phyloP scores from a whole-genome alignment of 164 flowering plant genomes.

The Dillenia turbinata region DNA sequence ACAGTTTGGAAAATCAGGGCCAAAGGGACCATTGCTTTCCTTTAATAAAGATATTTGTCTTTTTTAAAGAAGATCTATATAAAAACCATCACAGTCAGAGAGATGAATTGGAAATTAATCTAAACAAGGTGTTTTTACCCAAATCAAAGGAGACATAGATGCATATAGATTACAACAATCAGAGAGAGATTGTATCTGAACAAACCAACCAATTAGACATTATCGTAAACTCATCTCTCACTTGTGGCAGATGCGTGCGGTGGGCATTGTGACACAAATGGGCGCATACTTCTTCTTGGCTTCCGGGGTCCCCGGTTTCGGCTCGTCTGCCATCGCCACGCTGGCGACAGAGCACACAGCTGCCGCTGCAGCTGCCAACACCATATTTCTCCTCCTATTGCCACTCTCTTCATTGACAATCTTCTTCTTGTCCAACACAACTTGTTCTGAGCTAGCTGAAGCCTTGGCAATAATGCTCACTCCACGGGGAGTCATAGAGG shows the following conservation, averaged over 20 bases:
- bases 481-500: conserved; percentile 21
- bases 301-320: conserved; percentile 49
- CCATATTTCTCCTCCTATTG: conserved; percentile 59
- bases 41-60: no score
- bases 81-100: no score
- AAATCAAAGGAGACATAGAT: no score
- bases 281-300: conserved; percentile 78
- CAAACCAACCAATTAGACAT: no score
- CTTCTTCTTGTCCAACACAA: conserved; percentile 8
- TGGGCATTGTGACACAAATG: conserved; percentile 85
- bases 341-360: conserved; percentile 45
- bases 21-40: no score
- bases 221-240: conserved; percentile 11
- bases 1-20: no score
- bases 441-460: conserved; percentile 18
- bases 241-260: conserved; percentile 74
- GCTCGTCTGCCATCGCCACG: conserved; percentile 49
- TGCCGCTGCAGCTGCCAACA: conserved; percentile 68
- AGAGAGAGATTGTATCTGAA: no score
- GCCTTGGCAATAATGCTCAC: conserved; percentile 41
- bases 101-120: no score
- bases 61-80: no score
- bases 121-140: no score
- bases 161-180: no score
- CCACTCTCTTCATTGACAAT: conserved; percentile 23